Evolutionary conservation across 352 stramenopile species (phyloP), one percentile per base, ranked within the genome.

Genomic region (Pilasporangium apinafurcum): DNA sequence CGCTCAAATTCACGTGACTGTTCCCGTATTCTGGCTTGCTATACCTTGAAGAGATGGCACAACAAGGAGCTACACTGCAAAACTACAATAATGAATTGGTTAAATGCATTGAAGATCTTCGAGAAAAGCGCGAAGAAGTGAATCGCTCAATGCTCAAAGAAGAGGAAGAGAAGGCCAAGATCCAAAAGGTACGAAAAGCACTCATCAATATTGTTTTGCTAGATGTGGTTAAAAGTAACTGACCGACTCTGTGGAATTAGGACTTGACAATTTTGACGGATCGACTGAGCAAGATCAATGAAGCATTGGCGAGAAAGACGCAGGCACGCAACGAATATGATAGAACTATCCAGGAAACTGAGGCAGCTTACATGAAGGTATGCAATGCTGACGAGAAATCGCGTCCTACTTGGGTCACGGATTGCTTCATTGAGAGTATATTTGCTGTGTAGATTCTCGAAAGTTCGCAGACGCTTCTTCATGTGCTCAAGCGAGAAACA

Each of bases 11-110:
- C n/a, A n/a, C n/a, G n/a, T n/a, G n/a, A n/a, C n/a, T n/a, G n/a
- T n/a, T n/a, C n/a, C n/a, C n/a, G n/a, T n/a, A n/a, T n/a, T n/a
- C n/a, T n/a, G n/a, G 30, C 30, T 34, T n/a, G 30, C 12, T 34
- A n/a, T n/a, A n/a, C n/a, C n/a, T 44, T 32, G 12, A 18, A 13
- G 41, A 26, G 5, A 88, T 92, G 86, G 86, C 90, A 49, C 82
- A 95, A 44, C 90, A 97, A 53, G 90, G 90, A 27, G 86, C 88
- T 51, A 96, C 88, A 43, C 78, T 97, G 45, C 86, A 97, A 63
- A 97, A 96, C 68, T 97, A 97, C 75, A 97, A 97, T 68, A 97
- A 97, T 69, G 88, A 97, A 60, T 71, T 97, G 20, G 90, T 97
- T 44, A 97, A 96, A 51, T 97, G 88, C 64, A 97, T 97, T 51